A percentile compares a stretch with the other conserved stretches of the same genome.
Conservation (phyloP, 495 filamentous ascomycete species). For the Tuber magnatum region DNA sequence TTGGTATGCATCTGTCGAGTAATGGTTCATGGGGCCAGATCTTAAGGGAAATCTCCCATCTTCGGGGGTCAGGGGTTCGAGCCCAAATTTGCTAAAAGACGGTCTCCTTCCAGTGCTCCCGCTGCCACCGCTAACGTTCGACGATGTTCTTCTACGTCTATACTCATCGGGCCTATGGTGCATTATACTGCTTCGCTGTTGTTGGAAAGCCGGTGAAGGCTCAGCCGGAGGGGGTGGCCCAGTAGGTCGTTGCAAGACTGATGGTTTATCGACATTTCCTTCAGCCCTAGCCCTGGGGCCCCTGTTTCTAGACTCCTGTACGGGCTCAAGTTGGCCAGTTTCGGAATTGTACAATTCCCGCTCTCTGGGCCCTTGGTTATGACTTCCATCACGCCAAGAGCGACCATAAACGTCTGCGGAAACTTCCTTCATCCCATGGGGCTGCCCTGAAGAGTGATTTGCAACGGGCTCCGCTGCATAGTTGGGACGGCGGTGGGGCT, state of each 20-base stretch:
- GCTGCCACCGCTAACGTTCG: slow-evolving; percentile 88
- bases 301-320: slow-evolving; percentile 60
- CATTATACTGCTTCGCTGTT: slow-evolving; percentile 53
- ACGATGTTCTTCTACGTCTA: slow-evolving; percentile 77
- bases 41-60: slow-evolving; percentile 34
- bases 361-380: slow-evolving; percentile 48
- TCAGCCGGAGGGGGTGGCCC: slow-evolving; percentile 64
- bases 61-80: slow-evolving; percentile 40
- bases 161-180: slow-evolving; percentile 61
- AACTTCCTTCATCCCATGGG: slow-evolving; percentile 64
- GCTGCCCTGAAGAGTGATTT: slow-evolving; percentile 46
- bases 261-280: slow-evolving; percentile 59
- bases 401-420: slow-evolving; percentile 92
- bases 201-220: slow-evolving; percentile 86
- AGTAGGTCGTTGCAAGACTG: slow-evolving; percentile 68
- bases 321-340: slow-evolving; percentile 89
- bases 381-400: slow-evolving; percentile 65
- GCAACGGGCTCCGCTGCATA: slow-evolving; percentile 40
- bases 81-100: slow-evolving; percentile 37
- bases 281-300: slow-evolving; percentile 59
- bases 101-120: slow-evolving; percentile 50
- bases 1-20: not conserved
- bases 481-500: slow-evolving; percentile 22
- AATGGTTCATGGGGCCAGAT: slow-evolving; percentile 21
- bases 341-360: slow-evolving; percentile 89